These are phyloP conservation scores for Leccinum rimulosum DNA, from an alignment of 768 basidiomycete genomes.

Conservation along the genomic window DNA sequence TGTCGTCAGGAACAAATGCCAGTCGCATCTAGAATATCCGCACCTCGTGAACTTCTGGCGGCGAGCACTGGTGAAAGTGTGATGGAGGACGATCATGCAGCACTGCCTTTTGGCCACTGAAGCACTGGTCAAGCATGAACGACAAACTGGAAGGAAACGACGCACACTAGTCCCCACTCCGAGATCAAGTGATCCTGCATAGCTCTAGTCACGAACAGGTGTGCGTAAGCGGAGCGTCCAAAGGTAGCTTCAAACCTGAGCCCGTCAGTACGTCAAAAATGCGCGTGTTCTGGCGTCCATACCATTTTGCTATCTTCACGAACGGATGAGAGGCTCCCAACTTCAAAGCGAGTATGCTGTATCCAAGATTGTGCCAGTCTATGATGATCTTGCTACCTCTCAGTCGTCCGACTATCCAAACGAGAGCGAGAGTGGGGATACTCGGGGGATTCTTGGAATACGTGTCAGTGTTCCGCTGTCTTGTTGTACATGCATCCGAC, in stretches of 20 bases:
- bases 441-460: constrained; percentile 85
- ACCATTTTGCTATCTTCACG: constrained; percentile 78
- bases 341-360: constrained; percentile 84
- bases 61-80: constrained; percentile 71
- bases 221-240: constrained; percentile 79
- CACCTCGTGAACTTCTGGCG: constrained; percentile 78
- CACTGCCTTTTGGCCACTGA: constrained; percentile 74
- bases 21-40: constrained; percentile 9
- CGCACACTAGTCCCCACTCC: constrained; percentile 78
- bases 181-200: constrained; percentile 71
- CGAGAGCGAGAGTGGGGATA: constrained; percentile 88
- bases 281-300: constrained; percentile 3
- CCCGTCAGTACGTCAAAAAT: neutral
- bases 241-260: constrained; percentile 81
- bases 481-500: constrained; percentile 2
- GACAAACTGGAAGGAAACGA: constrained; percentile 11
- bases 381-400: constrained; percentile 87
- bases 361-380: constrained; percentile 99
- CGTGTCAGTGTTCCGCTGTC: neutral
- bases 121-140: constrained; percentile 4
- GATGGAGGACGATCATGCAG: constrained; percentile 89
- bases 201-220: constrained; percentile 89
- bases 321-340: constrained; percentile 67
- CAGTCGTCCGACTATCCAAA: constrained; percentile 66
- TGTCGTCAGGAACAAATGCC: neutral